Base-by-base conservation (phyloP, 352 stramenopile genomes). In the Phytophthora lateralis region DNA sequence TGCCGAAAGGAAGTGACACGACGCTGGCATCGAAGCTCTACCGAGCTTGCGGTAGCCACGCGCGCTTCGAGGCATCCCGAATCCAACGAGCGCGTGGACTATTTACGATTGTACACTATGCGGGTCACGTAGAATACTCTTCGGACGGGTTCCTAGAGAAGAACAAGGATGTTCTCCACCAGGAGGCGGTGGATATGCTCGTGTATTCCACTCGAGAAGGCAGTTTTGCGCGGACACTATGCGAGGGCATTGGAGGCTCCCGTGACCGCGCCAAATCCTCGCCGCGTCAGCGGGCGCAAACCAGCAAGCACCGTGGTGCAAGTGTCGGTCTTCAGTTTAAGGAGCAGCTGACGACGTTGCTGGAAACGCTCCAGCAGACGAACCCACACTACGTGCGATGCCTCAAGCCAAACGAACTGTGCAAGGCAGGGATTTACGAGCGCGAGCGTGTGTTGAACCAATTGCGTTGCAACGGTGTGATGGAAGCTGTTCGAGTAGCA, bases 331-430 rank as follows among this genome's bases (percentile, higher is more conserved):
- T 92, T 35, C 82, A 93, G 58, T 97, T 97, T 63, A 92, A 95
- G 66, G 82, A 88, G 50, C 83, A 95, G 63, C 57, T 96, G 4
- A 87, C 78, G 3, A 79, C 78, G 4, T 67, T 95, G 52, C 55
- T 95, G 11, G 84, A 94, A 44, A 89, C 76, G 11, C 54, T 96
- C 6, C 73, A 86, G 32, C 63, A 81, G 29, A 93, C 85, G 0
- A 88, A 86, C 18, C 82, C 89, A 2, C 88, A 97, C 59, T 97
- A 97, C 50, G 89, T 97, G 24, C 82, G 90, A 24, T 97, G 89
- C 37, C 63, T 97, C 26, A 97, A 97, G 69, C 90, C 90, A 4
- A 97, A 97, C 63, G 88, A 97, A 10, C 34, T 73, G 1, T 90
- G 80, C 30, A 74, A 79, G 38, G 73, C 86, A 3, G 54, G 69